These are phyloP conservation scores for Ceratocystis papillata DNA, from an alignment of 2,329 filamentous ascomycete species.

Conservation along the genomic window DNA sequence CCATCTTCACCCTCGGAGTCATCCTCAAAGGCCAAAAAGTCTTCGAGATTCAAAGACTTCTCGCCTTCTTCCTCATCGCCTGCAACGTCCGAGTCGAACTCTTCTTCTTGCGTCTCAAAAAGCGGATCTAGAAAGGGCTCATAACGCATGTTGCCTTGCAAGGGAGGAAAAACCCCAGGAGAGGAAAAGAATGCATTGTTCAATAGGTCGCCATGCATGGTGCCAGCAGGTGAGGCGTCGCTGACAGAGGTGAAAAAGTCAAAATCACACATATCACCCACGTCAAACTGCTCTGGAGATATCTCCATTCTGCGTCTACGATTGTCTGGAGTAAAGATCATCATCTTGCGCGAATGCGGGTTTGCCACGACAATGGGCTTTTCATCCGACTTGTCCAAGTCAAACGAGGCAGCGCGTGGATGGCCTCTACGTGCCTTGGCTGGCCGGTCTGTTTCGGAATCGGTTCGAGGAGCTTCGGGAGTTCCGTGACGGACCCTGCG, in stretches of 20 bases:
- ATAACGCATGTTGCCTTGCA: conserved; percentile 51
- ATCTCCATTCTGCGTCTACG: conserved; percentile 41
- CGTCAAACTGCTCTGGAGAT: conserved; percentile 45
- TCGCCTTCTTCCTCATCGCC: conserved; percentile 55
- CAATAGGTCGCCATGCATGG: conserved; percentile 69
- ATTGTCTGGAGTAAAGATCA: conserved; percentile 48
- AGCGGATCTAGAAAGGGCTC: conserved; percentile 55
- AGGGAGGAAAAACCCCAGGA: conserved; percentile 28
- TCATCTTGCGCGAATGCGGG: conserved; percentile 48
- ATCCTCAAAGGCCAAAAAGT: conserved; percentile 55
- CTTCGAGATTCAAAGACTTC: conserved; percentile 53
- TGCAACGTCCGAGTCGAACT: conserved; percentile 36
- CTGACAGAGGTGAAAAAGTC: conserved; percentile 22
- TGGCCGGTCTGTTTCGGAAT: conserved; percentile 32
- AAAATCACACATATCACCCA: conserved; percentile 39
- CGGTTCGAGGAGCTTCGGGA: conserved; percentile 41
- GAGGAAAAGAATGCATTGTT: conserved; percentile 6
- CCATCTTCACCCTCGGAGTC: conserved; percentile 45
- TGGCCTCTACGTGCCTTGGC: conserved; percentile 34
- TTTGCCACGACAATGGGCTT: conserved; percentile 51
- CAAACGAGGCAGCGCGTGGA: conserved; percentile 45
- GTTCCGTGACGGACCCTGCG: conserved; percentile 38
- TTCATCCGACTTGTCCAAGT: conserved; percentile 42
- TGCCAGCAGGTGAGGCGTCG: conserved; percentile 49
- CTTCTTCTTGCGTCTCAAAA: conserved; percentile 40